These are phyloP conservation scores for Hypericum androsaemum DNA, from an alignment of 345 rosid genomes.

Conservation along the genomic window DNA sequence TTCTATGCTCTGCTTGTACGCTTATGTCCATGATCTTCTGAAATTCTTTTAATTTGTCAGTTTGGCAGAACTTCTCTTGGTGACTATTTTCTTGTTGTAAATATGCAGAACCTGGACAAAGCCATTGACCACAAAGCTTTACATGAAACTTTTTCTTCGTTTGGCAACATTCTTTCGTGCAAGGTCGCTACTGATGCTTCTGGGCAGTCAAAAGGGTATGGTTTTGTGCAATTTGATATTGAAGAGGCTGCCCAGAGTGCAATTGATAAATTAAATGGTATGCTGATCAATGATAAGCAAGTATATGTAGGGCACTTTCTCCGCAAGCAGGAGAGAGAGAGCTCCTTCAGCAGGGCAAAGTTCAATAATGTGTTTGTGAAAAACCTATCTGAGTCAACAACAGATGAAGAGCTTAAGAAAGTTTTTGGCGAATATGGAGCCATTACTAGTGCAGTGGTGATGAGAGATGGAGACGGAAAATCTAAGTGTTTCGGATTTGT, in stretches of 20 bases:
- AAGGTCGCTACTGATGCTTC: slow-evolving; percentile 17
- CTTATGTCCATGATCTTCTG: background rate
- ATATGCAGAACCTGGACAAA: slow-evolving; percentile 18
- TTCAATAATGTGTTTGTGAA: slow-evolving; percentile 20
- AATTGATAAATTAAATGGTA: slow-evolving; percentile 19
- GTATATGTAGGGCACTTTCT: slow-evolving; percentile 23
- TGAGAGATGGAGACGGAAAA: slow-evolving; percentile 20
- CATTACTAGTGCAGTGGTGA: slow-evolving; percentile 21
- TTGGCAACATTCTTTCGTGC: slow-evolving; percentile 21
- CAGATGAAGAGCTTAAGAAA: slow-evolving; percentile 18
- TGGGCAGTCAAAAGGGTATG: slow-evolving; percentile 21
- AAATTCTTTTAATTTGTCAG: background rate
- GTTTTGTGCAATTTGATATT: slow-evolving; percentile 19
- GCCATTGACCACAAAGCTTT: slow-evolving; percentile 19
- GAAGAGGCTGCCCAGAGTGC: slow-evolving; percentile 20
- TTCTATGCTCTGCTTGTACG: background rate
- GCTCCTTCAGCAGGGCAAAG: slow-evolving; percentile 1
- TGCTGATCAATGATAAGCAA: slow-evolving; percentile 21
- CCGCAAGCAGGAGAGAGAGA: slow-evolving; percentile 19
- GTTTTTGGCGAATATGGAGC: slow-evolving; percentile 15
- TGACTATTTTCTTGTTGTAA: background rate
- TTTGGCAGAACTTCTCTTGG: background rate
- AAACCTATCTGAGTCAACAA: slow-evolving; percentile 14
- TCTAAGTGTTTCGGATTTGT: slow-evolving; percentile 25
- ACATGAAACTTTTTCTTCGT: slow-evolving; percentile 18